A percentile compares a stretch with the other conserved stretches of the same genome.
These are phyloP conservation scores for Cordyceps militaris DNA, from an alignment of 2,329 filamentous ascomycete genomes.

Conservation along the genomic window DNA sequence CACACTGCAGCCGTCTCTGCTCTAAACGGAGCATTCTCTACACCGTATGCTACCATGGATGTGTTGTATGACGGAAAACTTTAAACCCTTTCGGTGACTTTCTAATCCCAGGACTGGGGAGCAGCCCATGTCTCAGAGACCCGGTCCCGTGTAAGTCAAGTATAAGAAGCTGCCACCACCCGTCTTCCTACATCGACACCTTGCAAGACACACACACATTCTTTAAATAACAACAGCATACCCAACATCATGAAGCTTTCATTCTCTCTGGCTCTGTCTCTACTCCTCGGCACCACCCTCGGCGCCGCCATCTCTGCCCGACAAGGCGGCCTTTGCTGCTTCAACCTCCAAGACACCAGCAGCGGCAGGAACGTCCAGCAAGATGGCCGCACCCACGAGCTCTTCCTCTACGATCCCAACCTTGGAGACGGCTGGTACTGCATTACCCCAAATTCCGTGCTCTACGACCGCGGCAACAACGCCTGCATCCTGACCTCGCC, in stretches of 20 bases:
- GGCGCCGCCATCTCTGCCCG: constrained; percentile 16
- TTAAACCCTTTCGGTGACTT: neutral
- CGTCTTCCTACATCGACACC: constrained; percentile 4
- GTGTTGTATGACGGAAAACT: neutral
- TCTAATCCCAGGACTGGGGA: neutral
- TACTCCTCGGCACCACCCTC: neutral
- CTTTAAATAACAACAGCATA: neutral
- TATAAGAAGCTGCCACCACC: constrained; percentile 18
- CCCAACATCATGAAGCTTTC: neutral
- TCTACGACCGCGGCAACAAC: constrained; percentile 24
- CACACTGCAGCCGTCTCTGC: neutral
- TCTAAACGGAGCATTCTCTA: neutral
- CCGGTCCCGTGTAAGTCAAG: neutral
- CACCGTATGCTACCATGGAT: neutral
- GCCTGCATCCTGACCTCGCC: constrained; percentile 26
- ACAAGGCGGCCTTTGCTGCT: constrained; percentile 23
- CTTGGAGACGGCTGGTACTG: constrained; percentile 26
- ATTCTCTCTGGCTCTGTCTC: neutral
- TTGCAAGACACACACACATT: neutral
- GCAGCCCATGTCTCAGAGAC: neutral
- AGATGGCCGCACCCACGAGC: constrained; percentile 19
- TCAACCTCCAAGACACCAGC: constrained; percentile 23
- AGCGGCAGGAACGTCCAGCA: constrained; percentile 22
- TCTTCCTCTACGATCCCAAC: constrained; percentile 20
- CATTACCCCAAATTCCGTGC: constrained; percentile 22